These are phyloP conservation scores for Candida labiduridarum DNA, from an alignment of 1,139 yeast species.

Conservation along the genomic window DNA sequence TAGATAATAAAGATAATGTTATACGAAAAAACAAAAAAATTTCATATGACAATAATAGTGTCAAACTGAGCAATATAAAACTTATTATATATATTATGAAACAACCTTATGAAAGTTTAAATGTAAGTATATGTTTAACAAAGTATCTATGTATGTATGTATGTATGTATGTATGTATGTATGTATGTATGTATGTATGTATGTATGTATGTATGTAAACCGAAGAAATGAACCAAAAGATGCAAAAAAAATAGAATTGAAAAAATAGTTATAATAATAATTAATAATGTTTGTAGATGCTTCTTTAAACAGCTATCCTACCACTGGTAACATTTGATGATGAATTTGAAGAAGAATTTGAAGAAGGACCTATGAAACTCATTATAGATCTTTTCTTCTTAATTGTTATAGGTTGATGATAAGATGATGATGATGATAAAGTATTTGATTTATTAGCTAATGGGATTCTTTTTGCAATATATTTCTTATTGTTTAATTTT, in stretches of 20 bases:
- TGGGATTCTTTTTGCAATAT: slow-evolving; percentile 20
- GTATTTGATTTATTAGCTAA: slow-evolving; percentile 22
- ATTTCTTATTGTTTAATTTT: not conserved
- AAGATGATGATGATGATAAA: not conserved
- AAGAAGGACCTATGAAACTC: slow-evolving; percentile 8
- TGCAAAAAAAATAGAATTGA: slow-evolving; percentile 1
- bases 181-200: too few species aligned
- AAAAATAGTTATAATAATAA: not conserved
- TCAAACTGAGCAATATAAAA: too few species aligned
- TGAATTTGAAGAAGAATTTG: not conserved
- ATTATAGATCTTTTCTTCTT: slow-evolving; percentile 14
- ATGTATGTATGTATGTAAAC: not conserved
- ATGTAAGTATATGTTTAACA: too few species aligned
- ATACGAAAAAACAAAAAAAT: too few species aligned
- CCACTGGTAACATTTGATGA: not conserved
- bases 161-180: too few species aligned
- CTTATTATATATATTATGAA: too few species aligned
- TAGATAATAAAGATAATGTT: too few species aligned
- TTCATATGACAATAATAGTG: too few species aligned
- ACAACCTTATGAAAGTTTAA: too few species aligned
- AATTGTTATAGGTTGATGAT: slow-evolving; percentile 11
- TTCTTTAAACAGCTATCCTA: slow-evolving; percentile 6
- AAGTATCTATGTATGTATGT: too few species aligned
- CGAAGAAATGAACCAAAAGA: not conserved
- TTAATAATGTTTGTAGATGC: too few species aligned